Base-by-base conservation (phyloP, 2,329 filamentous ascomycete species). In the Epichloe sylvatica region DNA sequence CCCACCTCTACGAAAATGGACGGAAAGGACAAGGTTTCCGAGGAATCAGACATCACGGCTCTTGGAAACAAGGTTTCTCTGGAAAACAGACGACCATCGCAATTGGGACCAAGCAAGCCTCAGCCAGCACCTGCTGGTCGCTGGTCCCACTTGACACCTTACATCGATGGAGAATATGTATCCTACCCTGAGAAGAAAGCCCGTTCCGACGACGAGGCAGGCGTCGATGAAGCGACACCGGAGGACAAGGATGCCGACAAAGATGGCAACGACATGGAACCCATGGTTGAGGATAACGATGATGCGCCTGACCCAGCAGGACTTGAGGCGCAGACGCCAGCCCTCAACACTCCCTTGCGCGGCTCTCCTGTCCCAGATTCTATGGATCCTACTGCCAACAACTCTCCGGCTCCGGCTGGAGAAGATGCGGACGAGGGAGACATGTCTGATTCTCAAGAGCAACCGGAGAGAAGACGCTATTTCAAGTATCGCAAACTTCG, bases 401-500 rank as follows among this genome's bases (percentile, higher is more conserved):
- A 66, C 51, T 69, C 67, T 1, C 67, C 68, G 17, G 67, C 61
- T 49, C 64, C 65, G 5, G 62, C 48, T 17, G 65, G 55, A 33
- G 67, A 68, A 21, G 67, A 69, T 12, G 57, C 54, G 3, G 66
- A 67, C 13, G 66, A 68, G 9, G 58, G 58, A 33, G 67, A 69
- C 15, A 55, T 62, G 30, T 60, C 62, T 6, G 64, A 67, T 37
- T 61, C 63, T 12, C 63, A 67, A 45, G 66, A 67, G 8, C 52
- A 55, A 5, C 55, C 57, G 5, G 62, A 60, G 33, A 56, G 52
- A 19, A 56, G 54, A 19, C 58, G 60, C 30, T 62, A 58, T 47
- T 78, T 68, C 55, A 59, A 61, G 3, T 79, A 74, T 57, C 69
- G 68, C 46, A 75, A 76, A 58, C 62, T 78, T 7, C 70, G 74